Conservation (phyloP, 2,329 filamentous ascomycete species). For the Acrodontium crateriforme region DNA sequence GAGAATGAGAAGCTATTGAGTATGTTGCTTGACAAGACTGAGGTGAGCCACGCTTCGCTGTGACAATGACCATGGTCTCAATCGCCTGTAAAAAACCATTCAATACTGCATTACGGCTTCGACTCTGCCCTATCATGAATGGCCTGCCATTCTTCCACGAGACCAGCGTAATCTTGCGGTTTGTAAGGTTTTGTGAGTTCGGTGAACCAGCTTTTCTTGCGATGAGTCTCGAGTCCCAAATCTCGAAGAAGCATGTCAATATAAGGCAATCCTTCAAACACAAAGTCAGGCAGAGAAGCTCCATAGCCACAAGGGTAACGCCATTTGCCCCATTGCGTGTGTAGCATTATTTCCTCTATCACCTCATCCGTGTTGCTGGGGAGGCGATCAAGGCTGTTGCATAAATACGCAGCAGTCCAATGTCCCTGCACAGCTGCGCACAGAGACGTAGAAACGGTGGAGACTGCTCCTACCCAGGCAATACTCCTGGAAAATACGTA, state of each 20-base stretch:
- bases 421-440: slow-evolving; percentile 28
- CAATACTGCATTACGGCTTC: neutral
- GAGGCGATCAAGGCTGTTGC: slow-evolving; percentile 30
- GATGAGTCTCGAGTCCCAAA: slow-evolving; percentile 43
- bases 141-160: slow-evolving; percentile 40
- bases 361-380: slow-evolving; percentile 26
- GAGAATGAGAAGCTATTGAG: too few species aligned
- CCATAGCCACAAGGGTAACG: slow-evolving; percentile 55
- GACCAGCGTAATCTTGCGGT: slow-evolving; percentile 41
- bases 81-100: too few species aligned
- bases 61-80: too few species aligned
- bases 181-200: slow-evolving; percentile 46
- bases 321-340: slow-evolving; percentile 56
- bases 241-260: slow-evolving; percentile 55
- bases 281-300: slow-evolving; percentile 50
- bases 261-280: slow-evolving; percentile 65
- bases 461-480: slow-evolving; percentile 28
- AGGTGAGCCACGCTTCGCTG: too few species aligned
- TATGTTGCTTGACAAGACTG: too few species aligned
- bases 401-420: slow-evolving; percentile 49
- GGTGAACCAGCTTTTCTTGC: slow-evolving; percentile 38
- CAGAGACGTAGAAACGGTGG: slow-evolving; percentile 23
- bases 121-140: neutral
- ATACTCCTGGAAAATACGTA: slow-evolving; percentile 22
- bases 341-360: slow-evolving; percentile 36